Percentiles rank a stretch among this genome's conserved stretches.
Evolutionary conservation across 2,329 filamentous ascomycete genomes (phyloP).

Genomic region (Fusarium nanum): DNA sequence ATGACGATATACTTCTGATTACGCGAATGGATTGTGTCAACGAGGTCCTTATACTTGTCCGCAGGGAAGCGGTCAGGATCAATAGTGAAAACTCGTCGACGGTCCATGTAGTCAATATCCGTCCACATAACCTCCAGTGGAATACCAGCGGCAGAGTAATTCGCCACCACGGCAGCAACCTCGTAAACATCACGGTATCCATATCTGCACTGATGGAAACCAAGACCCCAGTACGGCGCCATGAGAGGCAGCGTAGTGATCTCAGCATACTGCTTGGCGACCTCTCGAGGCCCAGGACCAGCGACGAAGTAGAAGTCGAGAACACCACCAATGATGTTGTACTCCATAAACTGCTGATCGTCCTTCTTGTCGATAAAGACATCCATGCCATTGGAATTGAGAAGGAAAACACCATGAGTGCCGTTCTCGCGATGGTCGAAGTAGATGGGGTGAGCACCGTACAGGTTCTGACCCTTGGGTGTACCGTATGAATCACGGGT

Average conservation of each 20-base stretch:
- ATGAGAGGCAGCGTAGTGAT: conserved; percentile 68
- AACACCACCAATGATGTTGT: conserved; percentile 81
- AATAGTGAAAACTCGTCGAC: conserved; percentile 63
- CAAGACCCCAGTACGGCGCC: conserved; percentile 73
- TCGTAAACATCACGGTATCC: conserved; percentile 73
- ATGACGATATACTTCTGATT: conserved; percentile 81
- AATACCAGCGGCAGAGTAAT: conserved; percentile 73
- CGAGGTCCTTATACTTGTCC: conserved; percentile 71
- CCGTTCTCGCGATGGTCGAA: conserved; percentile 73
- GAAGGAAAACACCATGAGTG: conserved; percentile 74
- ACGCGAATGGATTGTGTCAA: conserved; percentile 72
- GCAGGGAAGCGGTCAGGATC: conserved; percentile 74
- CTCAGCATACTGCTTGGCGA: conserved; percentile 69
- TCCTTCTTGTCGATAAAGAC: conserved; percentile 74
- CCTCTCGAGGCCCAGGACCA: conserved; percentile 68
- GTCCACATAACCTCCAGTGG: conserved; percentile 69
- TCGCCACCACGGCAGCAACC: conserved; percentile 74
- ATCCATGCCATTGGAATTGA: conserved; percentile 83
- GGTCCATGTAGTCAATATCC: conserved; percentile 55
- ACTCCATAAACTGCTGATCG: conserved; percentile 77
- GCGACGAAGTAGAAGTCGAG: conserved; percentile 77
- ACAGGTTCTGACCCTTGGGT: conserved; percentile 73
- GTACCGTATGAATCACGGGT: conserved; percentile 66
- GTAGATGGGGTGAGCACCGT: conserved; percentile 81
- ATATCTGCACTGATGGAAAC: conserved; percentile 72